These are phyloP conservation scores for Colletotrichum sublineola DNA, from an alignment of 2,329 filamentous ascomycete genomes.

Conservation along the genomic window DNA sequence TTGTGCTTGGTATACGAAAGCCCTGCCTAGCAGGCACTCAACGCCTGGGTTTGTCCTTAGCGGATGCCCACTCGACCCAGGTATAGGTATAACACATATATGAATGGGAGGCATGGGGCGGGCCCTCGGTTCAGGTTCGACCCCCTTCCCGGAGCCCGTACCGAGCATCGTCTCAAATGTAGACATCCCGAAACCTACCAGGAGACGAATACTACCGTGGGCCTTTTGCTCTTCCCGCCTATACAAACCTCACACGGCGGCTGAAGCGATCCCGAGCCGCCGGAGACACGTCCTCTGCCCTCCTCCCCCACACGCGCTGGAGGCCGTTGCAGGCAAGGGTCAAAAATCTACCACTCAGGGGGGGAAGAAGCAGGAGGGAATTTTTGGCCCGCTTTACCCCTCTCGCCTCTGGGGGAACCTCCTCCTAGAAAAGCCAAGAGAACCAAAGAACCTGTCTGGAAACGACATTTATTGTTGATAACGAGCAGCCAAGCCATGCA, in stretches of 20 bases:
- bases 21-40: not conserved
- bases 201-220: not conserved
- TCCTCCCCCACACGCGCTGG: not conserved
- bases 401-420: no score
- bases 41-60: not conserved
- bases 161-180: constrained; percentile 26
- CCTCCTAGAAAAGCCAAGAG: not conserved
- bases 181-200: constrained; percentile 22
- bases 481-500: not conserved
- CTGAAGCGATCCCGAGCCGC: not conserved
- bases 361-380: not conserved
- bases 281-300: not conserved
- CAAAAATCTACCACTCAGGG: not conserved
- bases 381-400: not conserved
- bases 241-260: not conserved
- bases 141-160: constrained; percentile 16
- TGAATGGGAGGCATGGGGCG: not conserved
- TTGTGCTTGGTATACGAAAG: not conserved
- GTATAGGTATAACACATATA: not conserved
- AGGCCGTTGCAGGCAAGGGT: not conserved
- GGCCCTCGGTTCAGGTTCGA: not conserved
- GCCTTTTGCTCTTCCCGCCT: not conserved
- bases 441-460: not conserved
- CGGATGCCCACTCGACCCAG: not conserved
- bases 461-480: not conserved